Evolutionary conservation across 2,329 filamentous ascomycete genomes (phyloP).

Genomic region (Beauveria sp.): DNA sequence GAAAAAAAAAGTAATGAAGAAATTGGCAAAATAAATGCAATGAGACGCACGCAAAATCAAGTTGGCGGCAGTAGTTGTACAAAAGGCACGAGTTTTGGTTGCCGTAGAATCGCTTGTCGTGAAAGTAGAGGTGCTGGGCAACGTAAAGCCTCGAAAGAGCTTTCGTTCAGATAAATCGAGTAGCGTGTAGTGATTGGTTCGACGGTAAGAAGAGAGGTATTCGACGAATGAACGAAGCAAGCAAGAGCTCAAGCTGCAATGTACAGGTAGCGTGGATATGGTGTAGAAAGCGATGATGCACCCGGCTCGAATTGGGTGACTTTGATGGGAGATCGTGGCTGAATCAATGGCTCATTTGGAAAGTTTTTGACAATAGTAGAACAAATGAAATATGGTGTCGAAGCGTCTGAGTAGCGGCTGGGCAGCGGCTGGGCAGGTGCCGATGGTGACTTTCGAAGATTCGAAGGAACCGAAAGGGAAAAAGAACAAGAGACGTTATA

Average conservation of each 20-base stretch:
- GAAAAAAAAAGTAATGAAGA: conserved; percentile 16
- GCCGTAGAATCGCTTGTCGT: conserved; percentile 7
- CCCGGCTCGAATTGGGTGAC: conserved; percentile 16
- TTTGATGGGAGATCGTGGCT: conserved; percentile 22
- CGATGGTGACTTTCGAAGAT: conserved; percentile 22
- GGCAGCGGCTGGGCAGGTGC: conserved; percentile 20
- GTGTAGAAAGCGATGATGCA: conserved; percentile 18
- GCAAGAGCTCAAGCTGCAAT: conserved; percentile 19
- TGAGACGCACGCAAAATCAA: conserved; percentile 20
- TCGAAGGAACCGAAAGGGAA: conserved; percentile 24
- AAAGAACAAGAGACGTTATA: conserved; percentile 33
- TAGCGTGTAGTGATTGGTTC: conserved; percentile 7
- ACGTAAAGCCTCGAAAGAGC: not conserved
- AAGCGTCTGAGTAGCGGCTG: conserved; percentile 23
- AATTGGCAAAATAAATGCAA: conserved; percentile 21
- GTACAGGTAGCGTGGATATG: conserved; percentile 24
- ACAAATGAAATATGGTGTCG: conserved; percentile 30
- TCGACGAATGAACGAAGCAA: conserved; percentile 14
- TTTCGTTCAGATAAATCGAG: conserved; percentile 1
- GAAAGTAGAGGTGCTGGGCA: conserved; percentile 3
- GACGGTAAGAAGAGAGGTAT: not conserved
- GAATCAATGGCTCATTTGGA: conserved; percentile 37
- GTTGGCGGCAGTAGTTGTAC: conserved; percentile 12
- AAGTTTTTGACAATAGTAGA: conserved; percentile 18
- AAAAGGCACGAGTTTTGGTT: conserved; percentile 7